Evolutionary conservation across 768 basidiomycete genomes (phyloP), one percentile per base, ranked within the genome.

Genomic region (Mycena metata): DNA sequence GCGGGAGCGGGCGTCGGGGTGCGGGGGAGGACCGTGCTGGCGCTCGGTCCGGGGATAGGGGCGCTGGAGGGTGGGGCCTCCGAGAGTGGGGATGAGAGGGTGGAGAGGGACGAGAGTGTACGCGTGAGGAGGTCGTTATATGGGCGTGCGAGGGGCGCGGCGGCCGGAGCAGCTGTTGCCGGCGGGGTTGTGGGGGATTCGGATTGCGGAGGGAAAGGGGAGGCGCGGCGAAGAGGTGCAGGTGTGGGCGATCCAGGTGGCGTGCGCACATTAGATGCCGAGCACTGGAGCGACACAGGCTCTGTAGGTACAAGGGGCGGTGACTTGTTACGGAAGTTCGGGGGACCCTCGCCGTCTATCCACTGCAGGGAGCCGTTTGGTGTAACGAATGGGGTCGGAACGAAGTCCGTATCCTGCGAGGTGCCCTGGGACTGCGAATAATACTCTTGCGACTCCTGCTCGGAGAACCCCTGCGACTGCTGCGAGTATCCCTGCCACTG

Each of bases 341-440:
- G 30, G 30, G 30, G 49, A 11, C 21, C 41, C 8, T 57, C 35
- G 52, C 54, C 65, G 65, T 23, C 57, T 42, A 50, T 33, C 82
- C 83, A 86, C 60, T 82, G 81, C 16, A 84, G 73, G n/a, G 88
- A 88, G 41, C 87, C 86, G 60, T 86, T 85, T 5, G 88, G 88
- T 10, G 88, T 88, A 36, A 85, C 80, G 35, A 84, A 61, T 13
- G 90, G 89, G 0, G 89, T 88, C 49, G 83, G 79, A 61, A 89
- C 76, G 60, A 81, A 84, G 21, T 49, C 58, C 50, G 65, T 45
- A 1, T 54, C 58, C 35, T 60, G 58, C 55, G 60, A 67, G 47
- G 46, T 42, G 58, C 24, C 9, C 39, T 39, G 11, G 39, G 15
- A 30, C 30, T 30, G 30, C 30, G 30, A 30, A 30, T 30, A 39